Percentiles rank a stretch among this genome's conserved stretches.
Conservation (phyloP, 2,329 filamentous ascomycete species). For the Arthrobotrys entomopaga region DNA sequence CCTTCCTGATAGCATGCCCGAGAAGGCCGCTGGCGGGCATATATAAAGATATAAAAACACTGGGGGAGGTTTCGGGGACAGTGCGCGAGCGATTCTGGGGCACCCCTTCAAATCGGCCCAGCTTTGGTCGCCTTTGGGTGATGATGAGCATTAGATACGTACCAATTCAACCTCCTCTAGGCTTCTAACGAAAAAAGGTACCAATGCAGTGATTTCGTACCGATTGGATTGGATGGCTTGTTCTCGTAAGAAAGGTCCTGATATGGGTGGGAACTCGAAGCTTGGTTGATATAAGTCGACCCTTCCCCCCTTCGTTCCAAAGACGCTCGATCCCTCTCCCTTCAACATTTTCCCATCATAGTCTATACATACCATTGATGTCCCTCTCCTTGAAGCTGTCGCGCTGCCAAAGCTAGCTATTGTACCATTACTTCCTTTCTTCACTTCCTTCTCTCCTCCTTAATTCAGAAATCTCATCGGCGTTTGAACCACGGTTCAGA, state of each 20-base stretch:
- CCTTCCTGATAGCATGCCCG: slow-evolving; percentile 29
- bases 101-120: slow-evolving; percentile 9
- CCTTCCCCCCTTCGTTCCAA: slow-evolving; percentile 28
- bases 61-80: background rate
- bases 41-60: background rate
- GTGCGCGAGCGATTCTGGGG: slow-evolving; percentile 18
- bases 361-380: background rate
- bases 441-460: slow-evolving; percentile 46
- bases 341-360: slow-evolving; percentile 30
- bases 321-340: slow-evolving; percentile 5
- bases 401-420: slow-evolving; percentile 15
- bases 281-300: slow-evolving; percentile 31
- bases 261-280: background rate
- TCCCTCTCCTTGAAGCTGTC: slow-evolving; percentile 32
- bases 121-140: slow-evolving; percentile 8
- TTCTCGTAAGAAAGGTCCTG: slow-evolving; percentile 1
- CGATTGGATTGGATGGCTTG: slow-evolving; percentile 21
- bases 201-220: slow-evolving; percentile 1
- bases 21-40: too few species aligned
- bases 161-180: slow-evolving; percentile 24
- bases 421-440: slow-evolving; percentile 10
- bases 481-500: slow-evolving; percentile 15
- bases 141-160: slow-evolving; percentile 2
- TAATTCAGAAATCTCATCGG: slow-evolving; percentile 39
- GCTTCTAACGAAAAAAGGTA: slow-evolving; percentile 3